A percentile compares a stretch with the other conserved stretches of the same genome.
Evolutionary conservation across 148 eudicot genomes (phyloP).

Genomic region (Arctostaphylos glauca): DNA sequence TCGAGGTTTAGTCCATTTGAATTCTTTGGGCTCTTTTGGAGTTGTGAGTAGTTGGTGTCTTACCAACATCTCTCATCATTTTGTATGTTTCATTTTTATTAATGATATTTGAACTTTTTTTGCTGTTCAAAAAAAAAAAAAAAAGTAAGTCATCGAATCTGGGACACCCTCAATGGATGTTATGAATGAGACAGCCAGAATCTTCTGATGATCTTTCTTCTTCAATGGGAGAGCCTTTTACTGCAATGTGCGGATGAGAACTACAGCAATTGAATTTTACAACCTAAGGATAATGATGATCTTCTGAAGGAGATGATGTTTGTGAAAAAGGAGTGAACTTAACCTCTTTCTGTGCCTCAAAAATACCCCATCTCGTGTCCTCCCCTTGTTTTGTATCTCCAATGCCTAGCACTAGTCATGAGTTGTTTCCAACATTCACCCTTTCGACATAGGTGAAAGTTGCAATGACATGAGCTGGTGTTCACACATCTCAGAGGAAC

Average conservation of each 20-base stretch:
- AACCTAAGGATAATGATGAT: background rate
- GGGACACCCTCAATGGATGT: no score
- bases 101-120: no score
- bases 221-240: conserved; percentile 52
- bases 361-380: conserved; percentile 55
- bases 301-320: background rate
- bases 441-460: no score
- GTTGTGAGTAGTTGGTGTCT: no score
- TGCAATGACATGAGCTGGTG: no score
- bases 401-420: conserved; percentile 66
- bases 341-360: conserved; percentile 66
- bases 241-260: background rate
- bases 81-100: no score
- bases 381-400: conserved; percentile 54
- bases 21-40: no score
- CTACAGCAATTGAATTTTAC: background rate
- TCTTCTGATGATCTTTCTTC: conserved; percentile 54
- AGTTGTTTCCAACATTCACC: conserved; percentile 27
- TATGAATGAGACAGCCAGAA: no score
- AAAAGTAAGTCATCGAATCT: conserved; percentile 11
- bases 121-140: no score
- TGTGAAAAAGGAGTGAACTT: background rate
- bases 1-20: no score
- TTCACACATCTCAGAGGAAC: no score
- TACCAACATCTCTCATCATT: no score